phyloP scores from a whole-genome alignment of 1,284 basidiomycete species.

The Lignosus rhinocerotis region DNA sequence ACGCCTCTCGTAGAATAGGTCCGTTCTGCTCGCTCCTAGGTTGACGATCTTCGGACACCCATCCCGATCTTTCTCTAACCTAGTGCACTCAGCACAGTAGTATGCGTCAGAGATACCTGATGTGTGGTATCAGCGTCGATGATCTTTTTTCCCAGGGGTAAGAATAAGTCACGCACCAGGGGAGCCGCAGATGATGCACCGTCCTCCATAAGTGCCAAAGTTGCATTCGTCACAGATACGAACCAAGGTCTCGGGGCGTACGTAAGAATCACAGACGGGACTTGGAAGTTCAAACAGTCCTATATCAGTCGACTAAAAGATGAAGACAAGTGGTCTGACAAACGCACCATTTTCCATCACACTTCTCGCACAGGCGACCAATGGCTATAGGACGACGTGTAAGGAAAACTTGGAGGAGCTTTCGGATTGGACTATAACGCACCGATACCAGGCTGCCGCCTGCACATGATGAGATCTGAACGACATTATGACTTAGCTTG shows the following conservation, averaged over 20 bases:
- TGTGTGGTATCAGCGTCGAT: background rate
- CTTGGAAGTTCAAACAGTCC: slow-evolving; percentile 42
- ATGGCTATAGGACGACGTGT: slow-evolving; percentile 60
- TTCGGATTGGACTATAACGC: slow-evolving; percentile 32
- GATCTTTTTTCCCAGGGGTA: background rate
- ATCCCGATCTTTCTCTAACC: slow-evolving; percentile 96
- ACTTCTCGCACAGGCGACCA: slow-evolving; percentile 97
- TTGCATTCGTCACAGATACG: slow-evolving; percentile 99
- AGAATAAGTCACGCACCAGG: slow-evolving; percentile 62
- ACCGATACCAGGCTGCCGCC: slow-evolving; percentile 95
- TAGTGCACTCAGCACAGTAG: slow-evolving; percentile 95
- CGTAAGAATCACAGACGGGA: slow-evolving; percentile 99
- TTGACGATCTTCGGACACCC: slow-evolving; percentile 99
- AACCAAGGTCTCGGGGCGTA: slow-evolving; percentile 96
- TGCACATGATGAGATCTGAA: slow-evolving; percentile 93
- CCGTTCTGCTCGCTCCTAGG: slow-evolving; percentile 85
- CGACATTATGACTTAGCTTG: too few species aligned
- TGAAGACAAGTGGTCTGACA: too few species aligned
- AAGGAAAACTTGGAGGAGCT: background rate
- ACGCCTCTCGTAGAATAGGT: slow-evolving; percentile 87
- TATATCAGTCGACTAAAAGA: background rate
- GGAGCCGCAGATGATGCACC: slow-evolving; percentile 96
- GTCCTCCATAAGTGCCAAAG: slow-evolving; percentile 95
- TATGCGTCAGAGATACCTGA: slow-evolving; percentile 95
- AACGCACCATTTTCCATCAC: slow-evolving; percentile 96